Evolutionary conservation across 352 stramenopile species (phyloP), one percentile per base, ranked within the genome.

Genomic region (Phytophthora rubi): DNA sequence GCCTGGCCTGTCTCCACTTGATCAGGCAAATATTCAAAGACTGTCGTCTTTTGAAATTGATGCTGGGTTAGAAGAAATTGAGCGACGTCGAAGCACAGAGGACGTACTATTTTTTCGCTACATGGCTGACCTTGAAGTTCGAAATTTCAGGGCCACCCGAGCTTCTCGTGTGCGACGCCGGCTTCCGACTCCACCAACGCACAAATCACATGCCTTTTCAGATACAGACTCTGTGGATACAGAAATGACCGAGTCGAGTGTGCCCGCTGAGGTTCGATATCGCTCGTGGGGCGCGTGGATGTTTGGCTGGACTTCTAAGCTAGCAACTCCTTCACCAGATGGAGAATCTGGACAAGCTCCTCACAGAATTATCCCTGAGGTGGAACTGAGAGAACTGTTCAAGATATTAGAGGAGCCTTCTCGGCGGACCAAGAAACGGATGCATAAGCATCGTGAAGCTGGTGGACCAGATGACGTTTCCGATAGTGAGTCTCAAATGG

Each of bases 81-180:
- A 97, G 54, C 70, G 75, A 15, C 76, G 82, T n/a, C 74, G 89
- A 52, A 80, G 72, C 33, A 73, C 95, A 13, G 90, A 96, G 73
- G 90, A 97, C 33, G 82, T 97, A 4, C 70, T 96, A 9, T 89
- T 96, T 60, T 97, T 97, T 51, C 87, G 90, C 18, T 96, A 91
- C 56, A 63, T 96, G 52, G 87, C 80, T 4, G 88, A 97, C 59
- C 54, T 85, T 53, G 60, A 86, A 45, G 39, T 89, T 69, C 62
- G 64, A 51, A 82, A 82, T 45, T 52, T 71, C 28, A 62, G 79
- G 48, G 76, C 58, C 56, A 68, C 44, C 3, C 61, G 49, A 51
- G 58, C 35, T 57, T 65, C 53, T 68, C 67, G 33, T 58, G 68
- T 61, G 56, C 61, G 55, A 62, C 72, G 47, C 55, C 58, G 63